Base-by-base conservation (phyloP, 768 basidiomycete species). In the Asterophora parasitica region DNA sequence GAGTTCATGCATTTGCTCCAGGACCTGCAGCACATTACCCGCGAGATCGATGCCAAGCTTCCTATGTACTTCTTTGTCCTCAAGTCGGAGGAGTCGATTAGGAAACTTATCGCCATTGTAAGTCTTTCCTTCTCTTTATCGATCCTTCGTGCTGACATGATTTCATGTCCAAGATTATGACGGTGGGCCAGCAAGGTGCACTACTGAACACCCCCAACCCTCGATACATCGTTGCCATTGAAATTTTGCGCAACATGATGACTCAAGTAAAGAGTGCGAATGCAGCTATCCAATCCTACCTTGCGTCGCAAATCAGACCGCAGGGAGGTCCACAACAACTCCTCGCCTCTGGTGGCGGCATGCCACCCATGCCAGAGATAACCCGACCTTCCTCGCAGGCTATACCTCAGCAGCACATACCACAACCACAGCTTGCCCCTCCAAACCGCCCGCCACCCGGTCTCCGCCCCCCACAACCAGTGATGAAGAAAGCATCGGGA, bases 1-100 rank as follows among this genome's bases (percentile, higher is more conserved):
- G 81, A 81, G 45, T 87, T 76, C 54, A 74, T 70, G 44, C 57
- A 59, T 17, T 34, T 75, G 4, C 65, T 86, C 23, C 81, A 83
- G 41, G 69, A 74, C 30, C 57, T 81, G 12, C 61, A 61, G 58
- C 77, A 71, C 42, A 58, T 68, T 42, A 69, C 70, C 33, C 37
- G 40, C 10, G 81, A 84, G 0, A 61, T 83, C 17, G 79, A 86
- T 3, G 37, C 48, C 30, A 79, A 72, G 53, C 63, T 88, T 12
- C 68, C 69, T 2, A 63, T 78, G 65, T 70, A 75, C 52, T 63
- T 66, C 44, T 57, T 71, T 16, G 60, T 81, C 36, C 55, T 78
- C 39, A 76, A 74, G 58, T 67, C 67, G 33, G 77, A 80, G 10
- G 76, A 75, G 0, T 33, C 65, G 36, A 66, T 85, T 42, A 74